Evolutionary conservation across 2,329 filamentous ascomycete species (phyloP).

Genomic region (Xylariaceae sp.): DNA sequence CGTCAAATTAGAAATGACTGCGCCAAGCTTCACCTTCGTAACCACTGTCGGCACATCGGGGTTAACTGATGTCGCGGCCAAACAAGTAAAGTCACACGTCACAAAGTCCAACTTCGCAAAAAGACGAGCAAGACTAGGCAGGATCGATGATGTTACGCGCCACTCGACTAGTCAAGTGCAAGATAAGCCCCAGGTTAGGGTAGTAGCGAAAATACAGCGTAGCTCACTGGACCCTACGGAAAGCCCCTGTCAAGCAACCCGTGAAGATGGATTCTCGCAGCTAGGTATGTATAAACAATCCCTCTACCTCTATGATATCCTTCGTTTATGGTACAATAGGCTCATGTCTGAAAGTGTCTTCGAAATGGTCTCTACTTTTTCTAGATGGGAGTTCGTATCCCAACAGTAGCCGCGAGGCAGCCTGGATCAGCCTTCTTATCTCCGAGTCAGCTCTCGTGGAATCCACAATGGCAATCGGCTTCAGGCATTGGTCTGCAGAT

Average conservation of each 20-base stretch:
- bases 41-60: constrained; percentile 15
- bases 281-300: too few relatives aligned
- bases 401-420: constrained; percentile 14
- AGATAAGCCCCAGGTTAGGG: background rate
- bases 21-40: constrained; percentile 16
- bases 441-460: constrained; percentile 24
- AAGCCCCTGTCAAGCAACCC: too few relatives aligned
- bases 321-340: too few relatives aligned
- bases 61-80: constrained; percentile 13
- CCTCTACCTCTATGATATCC: too few relatives aligned
- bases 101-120: constrained; percentile 21
- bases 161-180: background rate
- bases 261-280: too few relatives aligned
- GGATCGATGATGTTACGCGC: background rate
- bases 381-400: constrained; percentile 9
- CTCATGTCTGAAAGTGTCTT: constrained; percentile 7
- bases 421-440: constrained; percentile 21
- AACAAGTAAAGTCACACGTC: constrained; percentile 17
- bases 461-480: constrained; percentile 21
- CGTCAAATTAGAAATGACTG: constrained; percentile 7
- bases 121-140: constrained; percentile 10
- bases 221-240: background rate
- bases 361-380: constrained; percentile 12
- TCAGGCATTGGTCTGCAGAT: constrained; percentile 22
- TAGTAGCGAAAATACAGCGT: background rate